Base-by-base conservation (phyloP, 164 flowering plant genomes). In the Tetracentron sinense region DNA sequence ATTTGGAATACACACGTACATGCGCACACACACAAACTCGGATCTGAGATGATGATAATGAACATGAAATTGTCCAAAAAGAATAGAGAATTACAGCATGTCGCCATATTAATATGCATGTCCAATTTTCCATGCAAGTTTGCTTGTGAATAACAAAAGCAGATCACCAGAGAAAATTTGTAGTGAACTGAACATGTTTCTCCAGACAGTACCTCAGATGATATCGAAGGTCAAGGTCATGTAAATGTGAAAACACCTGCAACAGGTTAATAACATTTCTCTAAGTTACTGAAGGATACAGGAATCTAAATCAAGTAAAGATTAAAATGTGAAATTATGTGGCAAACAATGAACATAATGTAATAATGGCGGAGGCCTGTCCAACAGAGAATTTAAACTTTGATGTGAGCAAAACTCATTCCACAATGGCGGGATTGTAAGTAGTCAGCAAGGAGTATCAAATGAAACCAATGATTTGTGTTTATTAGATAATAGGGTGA, bases 191-290 rank as follows among this genome's bases (percentile, higher is more conserved):
- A 38, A 38, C 6, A 49, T 19, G 6, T 31, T 38, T 29, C 0
- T 30, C 12, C 16, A 42, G 17, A 33, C 3, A 68, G 20, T 84
- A 94, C 99, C 99, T 94, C 26, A 94, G 86, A 75, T 94, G 99
- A 76, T 78, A 94, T n/a, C 71, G 86, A 54, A 94, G 93, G 72
- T 92, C 99, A 58, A 94, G 96, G 11, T 83, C 87, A 75, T 83
- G 97, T 76, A 94, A 77, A 84, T 94, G 99, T 19, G 94, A 76
- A 71, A 94, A 94, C 28, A 94, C 99, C 99, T 94, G 87, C 83
- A 84, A 35, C 61, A 61, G 35, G 33, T n/a, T 31, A 60, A 52
- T 20, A 35, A 17, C 20, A 15, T 6, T 25, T 21, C 23, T 26
- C 62, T 2, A 63, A 25, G n/a, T 30, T 4, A 61, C 35, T 15